Conservation (phyloP, 1,284 basidiomycete species). For the Prillingera fragicola region DNA sequence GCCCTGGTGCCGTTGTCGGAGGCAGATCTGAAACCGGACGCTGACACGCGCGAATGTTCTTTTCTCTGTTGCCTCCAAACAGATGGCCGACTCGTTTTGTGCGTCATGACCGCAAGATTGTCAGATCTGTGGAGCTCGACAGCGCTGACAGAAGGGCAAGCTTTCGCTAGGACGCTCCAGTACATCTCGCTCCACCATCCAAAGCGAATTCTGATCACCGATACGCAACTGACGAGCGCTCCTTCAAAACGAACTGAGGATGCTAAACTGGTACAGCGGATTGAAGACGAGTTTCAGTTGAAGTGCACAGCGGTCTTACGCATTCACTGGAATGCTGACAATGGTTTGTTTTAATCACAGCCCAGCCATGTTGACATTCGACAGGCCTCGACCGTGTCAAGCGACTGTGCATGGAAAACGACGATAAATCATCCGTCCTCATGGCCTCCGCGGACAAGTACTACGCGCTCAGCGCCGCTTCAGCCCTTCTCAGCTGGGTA, state of each 20-base stretch:
- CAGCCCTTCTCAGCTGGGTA: conserved; percentile 76
- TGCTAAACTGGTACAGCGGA: conserved; percentile 59
- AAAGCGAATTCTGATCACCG: conserved; percentile 65
- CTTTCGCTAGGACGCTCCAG: conserved; percentile 80
- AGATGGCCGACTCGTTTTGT: conserved; percentile 72
- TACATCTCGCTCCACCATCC: conserved; percentile 75
- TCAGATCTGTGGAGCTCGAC: no score
- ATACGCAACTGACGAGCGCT: conserved; percentile 53
- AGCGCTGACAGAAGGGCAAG: no score
- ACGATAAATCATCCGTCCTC: conserved; percentile 66
- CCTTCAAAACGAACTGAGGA: conserved; percentile 2
- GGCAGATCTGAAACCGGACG: no score
- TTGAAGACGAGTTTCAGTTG: conserved; percentile 68
- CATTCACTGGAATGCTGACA: conserved; percentile 72
- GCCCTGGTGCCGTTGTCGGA: no score
- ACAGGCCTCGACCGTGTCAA: conserved; percentile 70
- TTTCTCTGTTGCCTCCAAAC: no score
- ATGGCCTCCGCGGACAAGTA: conserved; percentile 75
- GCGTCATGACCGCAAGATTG: no score
- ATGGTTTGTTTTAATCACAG: conserved; percentile 43
- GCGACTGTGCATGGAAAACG: conserved; percentile 68
- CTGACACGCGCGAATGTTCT: no score
- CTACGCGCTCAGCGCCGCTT: conserved; percentile 75
- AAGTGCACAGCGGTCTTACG: conserved; percentile 64
- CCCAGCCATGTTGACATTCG: background rate